These are phyloP conservation scores for Fraxinus floribunda DNA, from an alignment of 305 asterid species.

Conservation along the genomic window DNA sequence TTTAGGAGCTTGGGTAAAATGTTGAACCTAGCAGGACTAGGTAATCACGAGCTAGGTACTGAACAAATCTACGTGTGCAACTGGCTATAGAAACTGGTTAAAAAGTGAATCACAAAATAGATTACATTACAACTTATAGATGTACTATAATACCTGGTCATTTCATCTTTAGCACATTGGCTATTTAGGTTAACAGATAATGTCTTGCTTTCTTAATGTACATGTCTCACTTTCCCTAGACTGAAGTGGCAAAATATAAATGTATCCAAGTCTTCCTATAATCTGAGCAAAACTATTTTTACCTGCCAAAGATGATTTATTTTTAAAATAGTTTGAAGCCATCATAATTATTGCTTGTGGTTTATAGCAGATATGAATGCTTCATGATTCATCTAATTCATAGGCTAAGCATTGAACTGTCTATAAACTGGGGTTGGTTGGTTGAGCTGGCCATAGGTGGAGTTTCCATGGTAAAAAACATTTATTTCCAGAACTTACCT, in stretches of 20 bases:
- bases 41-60: neutral
- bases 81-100: neutral
- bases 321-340: constrained; percentile 34
- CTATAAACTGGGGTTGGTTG: constrained; percentile 18
- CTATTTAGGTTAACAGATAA: constrained; percentile 1
- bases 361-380: constrained; percentile 28
- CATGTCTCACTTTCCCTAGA: constrained; percentile 19
- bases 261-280: constrained; percentile 25
- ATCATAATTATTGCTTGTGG: constrained; percentile 31
- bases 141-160: neutral
- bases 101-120: neutral
- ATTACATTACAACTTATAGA: neutral
- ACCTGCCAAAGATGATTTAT: constrained; percentile 37
- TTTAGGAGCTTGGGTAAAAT: neutral
- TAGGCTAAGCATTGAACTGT: constrained; percentile 13
- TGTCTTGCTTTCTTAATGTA: constrained; percentile 24
- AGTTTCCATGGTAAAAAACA: neutral
- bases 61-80: neutral
- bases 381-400: constrained; percentile 24
- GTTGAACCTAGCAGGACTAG: neutral
- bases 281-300: constrained; percentile 33
- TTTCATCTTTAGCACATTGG: neutral
- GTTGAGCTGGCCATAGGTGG: neutral
- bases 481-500: neutral
- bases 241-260: constrained; percentile 19